Base-by-base conservation (phyloP, 2,329 filamentous ascomycete genomes). In the Coniochaeta pulveracea region DNA sequence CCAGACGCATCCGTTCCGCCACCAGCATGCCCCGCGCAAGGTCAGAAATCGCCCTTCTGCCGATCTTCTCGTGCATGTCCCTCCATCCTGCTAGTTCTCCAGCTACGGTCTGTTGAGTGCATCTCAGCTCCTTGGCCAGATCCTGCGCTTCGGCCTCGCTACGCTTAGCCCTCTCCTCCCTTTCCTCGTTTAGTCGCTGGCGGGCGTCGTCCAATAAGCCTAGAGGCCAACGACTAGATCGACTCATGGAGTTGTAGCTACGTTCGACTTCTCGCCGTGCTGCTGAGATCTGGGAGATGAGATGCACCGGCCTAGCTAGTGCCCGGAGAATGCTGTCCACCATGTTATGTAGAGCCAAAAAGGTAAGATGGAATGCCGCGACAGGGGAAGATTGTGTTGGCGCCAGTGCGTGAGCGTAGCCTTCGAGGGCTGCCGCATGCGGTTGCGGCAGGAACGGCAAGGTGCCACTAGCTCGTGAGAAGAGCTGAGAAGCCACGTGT, bases 71-170 rank as follows among this genome's bases (percentile, higher is more conserved):
- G 48, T 93, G 77, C 61, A 86, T 74, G 25, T 93, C 85, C 49
- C 94, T 88, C 85, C 91, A 98, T 11, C 84, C 86, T 1, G 91
- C 91, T 36, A 98, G 57, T 59, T 98, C 91, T 2, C 76, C 71
- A 6, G 93, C 89, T 16, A 96, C 89, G 10, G 89, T 85, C 55
- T 93, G 85, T 58, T 95, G 89, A 30, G 88, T 94, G 55, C 91
- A 94, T 32, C 85, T 66, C 35, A 98, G 62, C 56, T 98, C 91
- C 33, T 75, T 75, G 0, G 80, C 79, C n/a, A 94, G 57, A 26
- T 76, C 72, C 14, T 79, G 72, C 9, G 84, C 71, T 50, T 95
- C 85, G 12, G 66, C 57, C 41, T 79, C 72, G 15, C 73, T 75
- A 41, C 78, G 76, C 10, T 73, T 69, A 23, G 85, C 83, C 46